phyloP scores from a whole-genome alignment of 192 early-diverging fungal genomes.

The Coemansia sp. region DNA sequence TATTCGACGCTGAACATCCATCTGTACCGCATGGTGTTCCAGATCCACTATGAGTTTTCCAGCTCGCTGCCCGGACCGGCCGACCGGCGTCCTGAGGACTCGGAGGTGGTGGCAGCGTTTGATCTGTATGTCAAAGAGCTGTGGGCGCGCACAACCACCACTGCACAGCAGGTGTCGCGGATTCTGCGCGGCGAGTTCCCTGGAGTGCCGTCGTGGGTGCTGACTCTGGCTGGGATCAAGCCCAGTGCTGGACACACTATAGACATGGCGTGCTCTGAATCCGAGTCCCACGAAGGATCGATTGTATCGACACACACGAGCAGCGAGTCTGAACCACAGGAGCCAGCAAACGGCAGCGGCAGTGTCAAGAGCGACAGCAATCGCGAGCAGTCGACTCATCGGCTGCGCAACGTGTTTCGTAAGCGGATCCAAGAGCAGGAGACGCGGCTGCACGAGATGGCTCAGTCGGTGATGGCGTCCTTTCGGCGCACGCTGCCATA shows the following conservation, averaged over 20 bases:
- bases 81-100: constrained; percentile 33
- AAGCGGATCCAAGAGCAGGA: constrained; percentile 42
- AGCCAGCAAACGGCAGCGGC: neutral
- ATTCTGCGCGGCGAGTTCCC: constrained; percentile 49
- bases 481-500: constrained; percentile 52
- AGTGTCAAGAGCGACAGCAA: neutral
- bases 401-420: constrained; percentile 38
- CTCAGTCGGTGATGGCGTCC: constrained; percentile 42
- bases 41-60: constrained; percentile 52
- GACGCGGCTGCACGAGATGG: constrained; percentile 35
- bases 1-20: constrained; percentile 52
- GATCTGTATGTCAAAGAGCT: constrained; percentile 43
- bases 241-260: neutral
- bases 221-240: constrained; percentile 34
- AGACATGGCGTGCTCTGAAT: neutral
- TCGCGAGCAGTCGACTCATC: constrained; percentile 9
- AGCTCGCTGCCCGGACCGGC: constrained; percentile 29
- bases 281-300: neutral
- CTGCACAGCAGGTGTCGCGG: constrained; percentile 46
- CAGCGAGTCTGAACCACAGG: neutral
- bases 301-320: neutral
- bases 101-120: constrained; percentile 34
- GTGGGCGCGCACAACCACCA: constrained; percentile 39
- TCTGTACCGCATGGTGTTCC: constrained; percentile 53
- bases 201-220: constrained; percentile 41